Base-by-base conservation (phyloP, 2,329 filamentous ascomycete genomes). In the Sordariomycetes sp. region DNA sequence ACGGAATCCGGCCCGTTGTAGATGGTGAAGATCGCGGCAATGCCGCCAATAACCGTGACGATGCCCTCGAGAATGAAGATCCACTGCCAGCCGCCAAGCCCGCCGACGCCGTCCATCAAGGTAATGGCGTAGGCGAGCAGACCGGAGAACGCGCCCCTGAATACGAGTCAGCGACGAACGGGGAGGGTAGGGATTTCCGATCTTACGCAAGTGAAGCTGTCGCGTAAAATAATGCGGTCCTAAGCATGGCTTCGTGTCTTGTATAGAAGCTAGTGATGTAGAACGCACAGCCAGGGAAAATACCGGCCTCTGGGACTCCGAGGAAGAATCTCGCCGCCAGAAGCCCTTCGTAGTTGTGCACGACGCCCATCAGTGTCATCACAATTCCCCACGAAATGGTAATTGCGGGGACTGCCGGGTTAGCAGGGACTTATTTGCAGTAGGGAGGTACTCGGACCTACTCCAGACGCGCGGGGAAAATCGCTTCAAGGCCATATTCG, bases 151-250 rank as follows among this genome's bases (percentile, higher is more conserved):
- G 86, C 86, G 3, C 86, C 86, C 0, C 86, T 86, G 0, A 89
- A 0, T 16, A 32, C 11, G 10, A 24, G 25, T 51, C 34, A 57
- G 86, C 85, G 0, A 85, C 81, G 4, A 32, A 79, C 83, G 86
- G 58, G 88, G 83, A 58, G 89, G 81, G 69, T 88, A 89, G 1
- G 88, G 80, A 0, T 89, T 71, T 0, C 86, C 78, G 67, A 88
- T 88, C 0, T 82, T 79, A 8, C 90, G 72, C 68, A 89, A 87
- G 57, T 78, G 79, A 40, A 83, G 76, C 20, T 84, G 76, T 88
- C 0, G 88, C 90, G 74, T 94, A 95, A 76, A 94, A 93, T 58
- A 91, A 83, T 16, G 89, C 88, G 46, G 87, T 85, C 40, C 90
- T 82, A 20, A 90, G 79, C 56, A 89, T 90, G 58, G 93, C 88